These are phyloP conservation scores for Xerocomellus intermedius DNA, from an alignment of 768 basidiomycete genomes.

Conservation along the genomic window DNA sequence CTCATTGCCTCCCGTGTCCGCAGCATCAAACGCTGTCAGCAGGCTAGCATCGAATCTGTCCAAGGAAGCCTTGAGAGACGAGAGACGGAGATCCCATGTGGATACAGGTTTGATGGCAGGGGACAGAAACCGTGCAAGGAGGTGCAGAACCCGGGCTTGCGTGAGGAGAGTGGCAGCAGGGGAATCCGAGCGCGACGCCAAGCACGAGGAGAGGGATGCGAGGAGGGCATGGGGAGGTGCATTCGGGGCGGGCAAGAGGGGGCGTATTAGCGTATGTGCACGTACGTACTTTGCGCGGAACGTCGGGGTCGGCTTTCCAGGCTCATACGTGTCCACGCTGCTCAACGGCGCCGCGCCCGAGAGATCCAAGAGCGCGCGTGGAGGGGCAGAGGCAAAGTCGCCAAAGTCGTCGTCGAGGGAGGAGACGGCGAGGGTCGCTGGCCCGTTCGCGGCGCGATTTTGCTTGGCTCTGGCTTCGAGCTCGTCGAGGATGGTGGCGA, in stretches of 20 bases:
- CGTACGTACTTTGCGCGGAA: constrained; percentile 63
- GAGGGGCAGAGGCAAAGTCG: constrained; percentile 63
- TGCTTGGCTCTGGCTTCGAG: constrained; percentile 45
- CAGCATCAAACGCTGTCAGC: constrained; percentile 86
- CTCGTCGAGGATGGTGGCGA: constrained; percentile 53
- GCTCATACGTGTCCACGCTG: constrained; percentile 17
- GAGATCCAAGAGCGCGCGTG: constrained; percentile 20
- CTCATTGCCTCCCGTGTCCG: constrained; percentile 75
- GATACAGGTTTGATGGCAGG: constrained; percentile 66
- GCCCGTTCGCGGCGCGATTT: constrained; percentile 41
- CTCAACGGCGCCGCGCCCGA: constrained; percentile 6
- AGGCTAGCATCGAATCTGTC: constrained; percentile 88
- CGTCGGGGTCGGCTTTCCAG: constrained; percentile 25
- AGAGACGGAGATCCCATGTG: constrained; percentile 58
- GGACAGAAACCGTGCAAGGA: constrained; percentile 76
- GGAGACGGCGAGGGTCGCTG: constrained; percentile 57
- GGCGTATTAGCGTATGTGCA: constrained; percentile 61
- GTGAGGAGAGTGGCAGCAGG: constrained; percentile 41
- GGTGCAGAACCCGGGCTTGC: constrained; percentile 67
- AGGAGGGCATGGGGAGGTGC: constrained; percentile 69
- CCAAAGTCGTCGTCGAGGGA: constrained; percentile 75
- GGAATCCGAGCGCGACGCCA: constrained; percentile 38
- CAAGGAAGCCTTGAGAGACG: constrained; percentile 71
- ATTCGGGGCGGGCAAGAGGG: constrained; percentile 55
- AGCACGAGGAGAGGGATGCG: constrained; percentile 44